Evolutionary conservation across 2,329 filamentous ascomycete genomes (phyloP).

Genomic region (Stromatinia cepivora): DNA sequence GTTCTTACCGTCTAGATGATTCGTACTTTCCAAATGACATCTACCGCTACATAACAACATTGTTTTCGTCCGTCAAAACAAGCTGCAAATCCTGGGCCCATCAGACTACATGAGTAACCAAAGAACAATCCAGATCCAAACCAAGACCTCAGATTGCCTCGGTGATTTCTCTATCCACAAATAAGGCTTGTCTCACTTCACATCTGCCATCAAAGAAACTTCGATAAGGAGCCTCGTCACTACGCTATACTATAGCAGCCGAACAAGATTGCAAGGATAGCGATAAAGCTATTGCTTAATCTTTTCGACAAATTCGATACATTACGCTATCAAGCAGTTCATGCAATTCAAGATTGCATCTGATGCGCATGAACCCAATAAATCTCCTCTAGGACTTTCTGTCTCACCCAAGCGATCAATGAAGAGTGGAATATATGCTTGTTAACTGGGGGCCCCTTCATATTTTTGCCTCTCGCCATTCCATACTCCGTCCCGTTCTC

Average conservation of each 20-base stretch:
- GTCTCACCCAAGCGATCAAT: slow-evolving; percentile 9
- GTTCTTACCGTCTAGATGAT: slow-evolving; percentile 19
- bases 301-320: slow-evolving; percentile 24
- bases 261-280: slow-evolving; percentile 33
- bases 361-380: slow-evolving; percentile 9
- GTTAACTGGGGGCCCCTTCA: slow-evolving; percentile 18
- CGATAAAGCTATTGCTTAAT: slow-evolving; percentile 33
- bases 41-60: background rate
- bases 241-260: slow-evolving; percentile 12
- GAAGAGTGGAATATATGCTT: slow-evolving; percentile 16
- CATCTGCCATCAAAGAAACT: slow-evolving; percentile 13
- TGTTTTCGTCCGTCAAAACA: slow-evolving; percentile 8
- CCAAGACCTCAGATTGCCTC: slow-evolving; percentile 7
- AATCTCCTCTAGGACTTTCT: slow-evolving; percentile 2
- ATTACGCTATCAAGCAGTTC: slow-evolving; percentile 19
- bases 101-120: background rate
- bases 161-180: slow-evolving; percentile 12
- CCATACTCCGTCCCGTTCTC: slow-evolving; percentile 3
- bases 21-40: slow-evolving; percentile 20
- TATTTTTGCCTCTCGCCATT: slow-evolving; percentile 18
- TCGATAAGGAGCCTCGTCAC: slow-evolving; percentile 29
- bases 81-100: slow-evolving; percentile 3
- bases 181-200: slow-evolving; percentile 20
- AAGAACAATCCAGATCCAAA: background rate
- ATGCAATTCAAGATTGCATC: slow-evolving; percentile 12